Evolutionary conservation across 805 yeast species (phyloP), one percentile per base, ranked within the genome.

Genomic region (Schizosaccharomyces lindneri): DNA sequence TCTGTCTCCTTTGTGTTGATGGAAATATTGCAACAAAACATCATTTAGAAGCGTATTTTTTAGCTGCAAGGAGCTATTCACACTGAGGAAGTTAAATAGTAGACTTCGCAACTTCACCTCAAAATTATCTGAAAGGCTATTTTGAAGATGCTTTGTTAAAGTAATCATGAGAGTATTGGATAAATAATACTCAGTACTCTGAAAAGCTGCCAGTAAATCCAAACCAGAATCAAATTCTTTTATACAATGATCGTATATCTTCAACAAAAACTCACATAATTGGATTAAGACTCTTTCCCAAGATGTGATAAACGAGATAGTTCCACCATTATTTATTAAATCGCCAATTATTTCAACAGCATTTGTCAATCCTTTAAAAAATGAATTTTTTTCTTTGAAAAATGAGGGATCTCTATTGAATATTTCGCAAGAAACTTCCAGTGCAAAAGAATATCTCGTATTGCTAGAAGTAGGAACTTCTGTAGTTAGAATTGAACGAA

Each of bases 401-500:
- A 51, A 51, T 3, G 31, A 21, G 29, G 57, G 57, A 3, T 21
- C 31, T 17, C 36, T 17, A 4, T 19, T 21, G 13, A 51, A 29
- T 51, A 51, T 24, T 24, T 17, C 57, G 21, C n/a, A 19, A 17
- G 57, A 21, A 24, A 29, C n/a, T 17, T 29, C 57, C n/a, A 51
- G 29, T 6, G 57, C 57, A 5, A 51, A 51, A 17, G 57, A 21
- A 51, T 51, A 51, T 17, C 57, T 21, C 19, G 31, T 24, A 24
- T 21, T 17, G 27, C 77, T 71, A 65, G 85, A 76, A 0, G 70
- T 72, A 3, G 69, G 70, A 36, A 87, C 68, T 63, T 82, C 80
- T 2, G 73, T 74, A 61, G 79, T 79, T 15, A 84, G 78, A 15
- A 75, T 73, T 13, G 73, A 73, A 60, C 87, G 79, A 55, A 93